These are phyloP conservation scores for Stygiomarasmius scandens DNA, from an alignment of 1,284 basidiomycete species.

Conservation along the genomic window DNA sequence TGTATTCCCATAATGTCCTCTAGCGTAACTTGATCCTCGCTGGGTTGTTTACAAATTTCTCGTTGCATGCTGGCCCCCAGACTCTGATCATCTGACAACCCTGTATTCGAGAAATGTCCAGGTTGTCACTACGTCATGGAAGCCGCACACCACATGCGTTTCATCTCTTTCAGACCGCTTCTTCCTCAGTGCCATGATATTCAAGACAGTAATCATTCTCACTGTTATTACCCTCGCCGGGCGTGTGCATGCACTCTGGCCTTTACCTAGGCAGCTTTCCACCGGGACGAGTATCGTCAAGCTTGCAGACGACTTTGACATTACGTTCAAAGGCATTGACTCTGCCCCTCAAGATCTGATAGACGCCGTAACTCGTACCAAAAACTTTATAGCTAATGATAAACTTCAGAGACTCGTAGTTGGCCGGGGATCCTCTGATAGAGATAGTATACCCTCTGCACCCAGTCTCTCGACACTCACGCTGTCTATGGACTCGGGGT, in stretches of 20 bases:
- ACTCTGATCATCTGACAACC: no score
- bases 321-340: constrained; percentile 34
- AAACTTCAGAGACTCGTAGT: constrained; percentile 49
- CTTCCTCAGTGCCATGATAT: background rate
- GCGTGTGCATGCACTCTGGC: background rate
- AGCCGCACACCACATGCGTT: no score
- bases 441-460: constrained; percentile 1
- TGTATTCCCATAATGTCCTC: no score
- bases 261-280: background rate
- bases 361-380: constrained; percentile 45
- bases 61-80: no score
- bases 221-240: background rate
- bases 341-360: constrained; percentile 48
- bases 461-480: constrained; percentile 1
- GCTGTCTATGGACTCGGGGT: constrained; percentile 1
- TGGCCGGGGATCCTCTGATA: constrained; percentile 35
- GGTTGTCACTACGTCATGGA: no score
- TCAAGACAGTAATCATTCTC: background rate
- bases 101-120: no score
- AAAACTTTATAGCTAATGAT: constrained; percentile 41
- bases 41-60: no score
- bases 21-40: no score
- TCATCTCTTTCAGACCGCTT: no score
- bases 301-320: constrained; percentile 20
- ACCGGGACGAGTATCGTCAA: background rate